These are phyloP conservation scores for Ganoderma leucocontextum DNA, from an alignment of 1,284 basidiomycete genomes.

Conservation along the genomic window DNA sequence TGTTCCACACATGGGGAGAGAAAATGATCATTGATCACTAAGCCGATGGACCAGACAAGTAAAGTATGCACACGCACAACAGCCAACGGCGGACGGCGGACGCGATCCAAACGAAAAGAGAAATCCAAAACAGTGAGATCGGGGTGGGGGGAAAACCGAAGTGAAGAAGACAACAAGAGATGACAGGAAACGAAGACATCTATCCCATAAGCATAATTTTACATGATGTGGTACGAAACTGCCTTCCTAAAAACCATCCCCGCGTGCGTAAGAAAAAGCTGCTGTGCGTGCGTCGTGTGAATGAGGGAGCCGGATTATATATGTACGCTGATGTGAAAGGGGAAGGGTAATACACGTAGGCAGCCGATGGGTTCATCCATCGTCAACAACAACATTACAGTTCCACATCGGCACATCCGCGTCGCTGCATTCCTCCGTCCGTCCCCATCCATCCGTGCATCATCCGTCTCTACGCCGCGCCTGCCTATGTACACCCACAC, in stretches of 20 bases:
- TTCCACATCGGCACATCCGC: background rate
- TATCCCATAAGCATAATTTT: slow-evolving; percentile 46
- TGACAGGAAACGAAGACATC: slow-evolving; percentile 31
- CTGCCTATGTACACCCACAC: background rate
- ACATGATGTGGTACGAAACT: slow-evolving; percentile 31
- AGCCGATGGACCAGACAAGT: background rate
- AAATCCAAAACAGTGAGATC: slow-evolving; percentile 13
- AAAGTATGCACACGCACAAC: slow-evolving; percentile 23
- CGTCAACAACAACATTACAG: slow-evolving; percentile 1
- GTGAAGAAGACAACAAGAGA: slow-evolving; percentile 34
- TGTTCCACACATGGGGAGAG: background rate
- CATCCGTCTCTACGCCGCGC: background rate
- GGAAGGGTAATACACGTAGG: slow-evolving; percentile 5
- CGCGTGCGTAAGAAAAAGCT: slow-evolving; percentile 3
- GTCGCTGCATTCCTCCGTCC: background rate
- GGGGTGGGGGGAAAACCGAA: slow-evolving; percentile 17
- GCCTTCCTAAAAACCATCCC: slow-evolving; percentile 13
- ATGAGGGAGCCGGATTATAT: slow-evolving; percentile 8
- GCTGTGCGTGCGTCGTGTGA: slow-evolving; percentile 8
- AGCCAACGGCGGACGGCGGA: background rate
- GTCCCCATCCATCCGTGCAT: slow-evolving; percentile 3
- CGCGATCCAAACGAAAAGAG: background rate
- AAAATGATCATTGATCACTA: background rate
- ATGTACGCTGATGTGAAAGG: slow-evolving; percentile 13
- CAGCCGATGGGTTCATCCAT: slow-evolving; percentile 6